These are phyloP conservation scores for Scenedesmus sp. DNA, from an alignment of 163 green algal species.

Conservation along the genomic window DNA sequence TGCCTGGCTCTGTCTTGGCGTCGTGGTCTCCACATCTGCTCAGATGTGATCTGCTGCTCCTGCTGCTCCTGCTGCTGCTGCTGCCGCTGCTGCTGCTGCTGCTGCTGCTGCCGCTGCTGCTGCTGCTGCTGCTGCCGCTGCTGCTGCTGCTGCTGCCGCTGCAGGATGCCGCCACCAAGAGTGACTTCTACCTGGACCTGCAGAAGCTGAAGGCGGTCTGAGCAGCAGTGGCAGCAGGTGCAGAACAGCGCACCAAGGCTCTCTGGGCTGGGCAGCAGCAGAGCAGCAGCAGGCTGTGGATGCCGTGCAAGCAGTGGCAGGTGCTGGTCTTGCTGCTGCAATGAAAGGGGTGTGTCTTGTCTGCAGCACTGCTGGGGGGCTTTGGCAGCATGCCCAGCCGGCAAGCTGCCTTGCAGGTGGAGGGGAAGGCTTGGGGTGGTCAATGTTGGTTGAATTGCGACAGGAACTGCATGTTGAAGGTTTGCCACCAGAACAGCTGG, in stretches of 20 bases:
- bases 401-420: background rate
- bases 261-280: background rate
- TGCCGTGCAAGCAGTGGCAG: background rate
- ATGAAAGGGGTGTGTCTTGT: background rate
- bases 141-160: background rate
- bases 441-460: too few species aligned
- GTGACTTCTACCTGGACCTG: slow-evolving; percentile 50
- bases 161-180: slow-evolving; percentile 47
- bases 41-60: too few species aligned
- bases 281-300: background rate
- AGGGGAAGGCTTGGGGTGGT: too few species aligned
- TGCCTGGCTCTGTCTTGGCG: too few species aligned
- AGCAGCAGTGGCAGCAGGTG: background rate
- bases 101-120: background rate
- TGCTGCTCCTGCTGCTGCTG: background rate
- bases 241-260: background rate
- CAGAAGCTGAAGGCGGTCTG: slow-evolving; percentile 33
- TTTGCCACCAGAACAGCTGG: too few species aligned
- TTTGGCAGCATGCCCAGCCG: background rate
- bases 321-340: background rate
- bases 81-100: background rate
- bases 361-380: background rate
- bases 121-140: background rate
- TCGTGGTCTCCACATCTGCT: too few species aligned
- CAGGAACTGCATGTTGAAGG: too few species aligned